These are phyloP conservation scores for Voacanga thouarsii DNA, from an alignment of 257 asterid species.

Conservation along the genomic window DNA sequence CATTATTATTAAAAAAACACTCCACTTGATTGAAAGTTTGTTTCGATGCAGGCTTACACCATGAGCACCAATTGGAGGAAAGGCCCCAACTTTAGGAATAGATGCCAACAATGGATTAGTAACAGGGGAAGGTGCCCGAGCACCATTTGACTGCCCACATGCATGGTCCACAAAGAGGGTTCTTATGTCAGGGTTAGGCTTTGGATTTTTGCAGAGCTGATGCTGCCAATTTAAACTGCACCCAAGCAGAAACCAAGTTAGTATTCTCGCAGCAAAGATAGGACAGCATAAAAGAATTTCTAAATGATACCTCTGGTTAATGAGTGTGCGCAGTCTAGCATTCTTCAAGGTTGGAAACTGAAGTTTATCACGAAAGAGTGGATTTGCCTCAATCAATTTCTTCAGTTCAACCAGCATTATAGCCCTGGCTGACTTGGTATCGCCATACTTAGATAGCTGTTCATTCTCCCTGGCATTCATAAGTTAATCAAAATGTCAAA, in stretches of 20 bases:
- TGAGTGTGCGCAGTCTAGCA: conserved; percentile 53
- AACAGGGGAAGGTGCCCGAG: conserved; percentile 44
- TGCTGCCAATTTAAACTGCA: conserved; percentile 74
- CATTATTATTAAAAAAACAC: conserved; percentile 2
- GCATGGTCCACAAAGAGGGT: conserved; percentile 57
- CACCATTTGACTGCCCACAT: conserved; percentile 46
- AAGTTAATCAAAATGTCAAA: conserved; percentile 11
- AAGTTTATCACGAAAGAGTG: conserved; percentile 58
- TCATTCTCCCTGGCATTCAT: conserved; percentile 48
- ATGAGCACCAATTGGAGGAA: conserved; percentile 46
- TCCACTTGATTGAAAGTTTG: neutral
- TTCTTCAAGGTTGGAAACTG: conserved; percentile 45
- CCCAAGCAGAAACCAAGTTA: neutral
- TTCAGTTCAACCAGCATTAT: conserved; percentile 45
- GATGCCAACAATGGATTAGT: conserved; percentile 36
- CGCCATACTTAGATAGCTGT: conserved; percentile 48
- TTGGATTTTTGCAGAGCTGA: conserved; percentile 57
- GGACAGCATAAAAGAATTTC: neutral
- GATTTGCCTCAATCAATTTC: conserved; percentile 53
- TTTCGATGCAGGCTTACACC: conserved; percentile 36
- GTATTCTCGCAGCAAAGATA: neutral
- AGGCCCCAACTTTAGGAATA: conserved; percentile 43
- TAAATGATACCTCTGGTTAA: conserved; percentile 51
- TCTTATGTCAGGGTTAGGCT: conserved; percentile 53
- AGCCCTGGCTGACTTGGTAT: conserved; percentile 54